Evolutionary conservation across 768 basidiomycete species (phyloP), one percentile per base, ranked within the genome.

Genomic region (Suillus tomentosus): DNA sequence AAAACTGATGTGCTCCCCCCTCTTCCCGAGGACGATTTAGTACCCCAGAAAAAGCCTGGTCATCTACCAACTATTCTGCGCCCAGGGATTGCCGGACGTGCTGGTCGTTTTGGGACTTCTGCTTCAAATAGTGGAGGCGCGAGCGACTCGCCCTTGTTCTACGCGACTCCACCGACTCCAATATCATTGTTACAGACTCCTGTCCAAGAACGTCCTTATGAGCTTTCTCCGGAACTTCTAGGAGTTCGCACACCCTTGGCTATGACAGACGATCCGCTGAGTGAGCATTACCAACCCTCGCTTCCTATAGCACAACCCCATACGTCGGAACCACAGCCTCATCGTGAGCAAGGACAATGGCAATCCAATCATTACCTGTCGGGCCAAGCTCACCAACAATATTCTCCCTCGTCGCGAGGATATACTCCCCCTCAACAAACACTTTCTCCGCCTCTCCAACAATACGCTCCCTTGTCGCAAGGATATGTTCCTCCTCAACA

Each of bases 31-130:
- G 69, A 74, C 5, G 4, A 37, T 74, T 64, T 10, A 50, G 45
- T 24, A 60, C 69, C 53, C 66, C 63, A 69, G 65, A 65, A 70
- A 66, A 66, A 63, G 14, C 24, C 64, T 17, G 66, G 61, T 8
- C 65, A 71, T 43, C 65, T 81, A 14, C 83, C 85, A 10, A 70
- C 77, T 1, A 73, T 79, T 39, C 77, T 85, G n/a, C 81, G 81
- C 42, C 79, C 84, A 17, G 77, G 79, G 60, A 69, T 72, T 11
- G 66, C 70, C 40, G 65, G 66, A 14, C 64, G 74, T 64, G 55
- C 71, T 56, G 55, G 69, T 55, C 61, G 68, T 69, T 55, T 57
- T 61, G 39, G 47, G 60, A 36, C 57, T 48, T 63, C 54, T 37
- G 67, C 62, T 64, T 56, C 19, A 37, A 66, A 59, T 55, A 65